A percentile compares a stretch with the other conserved stretches of the same genome.
phyloP scores from a whole-genome alignment of 169 alveolate species.

The Plasmodium falciparum region DNA sequence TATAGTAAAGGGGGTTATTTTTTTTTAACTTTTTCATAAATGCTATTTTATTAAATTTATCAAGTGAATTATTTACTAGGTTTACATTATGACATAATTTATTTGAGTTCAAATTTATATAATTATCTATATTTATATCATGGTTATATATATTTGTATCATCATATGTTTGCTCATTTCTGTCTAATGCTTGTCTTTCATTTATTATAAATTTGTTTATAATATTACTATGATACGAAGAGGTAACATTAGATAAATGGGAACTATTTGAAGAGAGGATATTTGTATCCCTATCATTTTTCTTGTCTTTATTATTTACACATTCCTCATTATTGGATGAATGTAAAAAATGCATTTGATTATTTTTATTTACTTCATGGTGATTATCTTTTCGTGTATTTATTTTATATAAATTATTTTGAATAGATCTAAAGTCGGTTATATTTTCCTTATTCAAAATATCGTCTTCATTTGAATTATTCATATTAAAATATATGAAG shows the following conservation, averaged over 20 bases:
- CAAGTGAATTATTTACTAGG: slow-evolving; percentile 12
- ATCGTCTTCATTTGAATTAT: neutral
- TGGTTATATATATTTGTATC: no score
- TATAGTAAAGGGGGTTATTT: slow-evolving; percentile 1
- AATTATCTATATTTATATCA: no score
- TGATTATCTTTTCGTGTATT: slow-evolving; percentile 6
- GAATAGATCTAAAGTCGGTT: slow-evolving; percentile 4
- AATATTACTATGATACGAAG: no score
- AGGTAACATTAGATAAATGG: no score
- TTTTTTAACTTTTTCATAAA: slow-evolving; percentile 35
- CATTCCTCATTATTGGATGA: neutral
- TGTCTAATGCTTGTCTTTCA: no score
- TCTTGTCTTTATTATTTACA: neutral
- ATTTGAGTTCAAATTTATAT: no score
- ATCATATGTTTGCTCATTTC: no score
- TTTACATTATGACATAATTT: neutral
- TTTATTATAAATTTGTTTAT: no score
- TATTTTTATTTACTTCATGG: slow-evolving; percentile 9
- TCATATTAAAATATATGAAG: slow-evolving; percentile 6
- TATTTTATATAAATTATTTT: slow-evolving; percentile 5
- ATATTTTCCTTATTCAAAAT: slow-evolving; percentile 23
- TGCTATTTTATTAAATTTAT: slow-evolving; percentile 22
- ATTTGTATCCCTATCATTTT: neutral
- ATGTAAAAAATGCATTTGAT: slow-evolving; percentile 6
- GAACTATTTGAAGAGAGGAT: no score